Percentiles rank a stretch among this genome's conserved stretches.
These are phyloP conservation scores for Suillus tomentosus DNA, from an alignment of 768 basidiomycete species.

Conservation along the genomic window DNA sequence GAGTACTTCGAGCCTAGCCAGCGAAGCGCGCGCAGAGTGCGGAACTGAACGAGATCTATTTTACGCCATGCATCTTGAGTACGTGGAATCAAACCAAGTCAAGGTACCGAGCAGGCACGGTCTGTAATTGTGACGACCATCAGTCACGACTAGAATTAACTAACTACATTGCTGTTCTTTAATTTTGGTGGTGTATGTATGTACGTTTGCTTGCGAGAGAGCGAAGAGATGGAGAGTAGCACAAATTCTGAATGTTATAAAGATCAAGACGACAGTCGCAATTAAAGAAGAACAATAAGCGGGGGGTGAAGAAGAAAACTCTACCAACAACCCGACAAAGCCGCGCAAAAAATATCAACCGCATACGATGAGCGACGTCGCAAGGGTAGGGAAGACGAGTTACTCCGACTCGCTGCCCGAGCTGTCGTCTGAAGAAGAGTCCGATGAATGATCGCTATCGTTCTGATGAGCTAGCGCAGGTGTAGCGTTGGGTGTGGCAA, in stretches of 20 bases:
- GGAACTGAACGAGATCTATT: background rate
- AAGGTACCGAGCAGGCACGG: conserved; percentile 18
- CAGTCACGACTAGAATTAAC: conserved; percentile 38
- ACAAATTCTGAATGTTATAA: conserved; percentile 35
- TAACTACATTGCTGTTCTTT: conserved; percentile 53
- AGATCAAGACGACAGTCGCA: conserved; percentile 35
- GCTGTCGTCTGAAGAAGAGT: conserved; percentile 79
- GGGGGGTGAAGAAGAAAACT: conserved; percentile 23
- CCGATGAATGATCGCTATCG: conserved; percentile 75
- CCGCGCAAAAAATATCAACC: conserved; percentile 15
- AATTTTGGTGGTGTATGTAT: conserved; percentile 44
- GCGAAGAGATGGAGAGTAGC: conserved; percentile 19
- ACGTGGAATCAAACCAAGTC: background rate
- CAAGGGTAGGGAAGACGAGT: conserved; percentile 23
- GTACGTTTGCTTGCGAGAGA: conserved; percentile 36
- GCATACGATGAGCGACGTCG: conserved; percentile 12
- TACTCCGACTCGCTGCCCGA: conserved; percentile 85
- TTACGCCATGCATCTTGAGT: background rate
- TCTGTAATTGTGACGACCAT: conserved; percentile 21
- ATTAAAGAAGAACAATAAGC: conserved; percentile 31
- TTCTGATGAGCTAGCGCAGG: conserved; percentile 33
- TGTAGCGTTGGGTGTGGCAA: conserved; percentile 29
- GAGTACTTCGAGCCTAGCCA: background rate
- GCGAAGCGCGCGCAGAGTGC: background rate
- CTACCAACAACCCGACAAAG: conserved; percentile 27